phyloP scores from a whole-genome alignment of 495 filamentous ascomycete species.

The Penicillium goetzii region DNA sequence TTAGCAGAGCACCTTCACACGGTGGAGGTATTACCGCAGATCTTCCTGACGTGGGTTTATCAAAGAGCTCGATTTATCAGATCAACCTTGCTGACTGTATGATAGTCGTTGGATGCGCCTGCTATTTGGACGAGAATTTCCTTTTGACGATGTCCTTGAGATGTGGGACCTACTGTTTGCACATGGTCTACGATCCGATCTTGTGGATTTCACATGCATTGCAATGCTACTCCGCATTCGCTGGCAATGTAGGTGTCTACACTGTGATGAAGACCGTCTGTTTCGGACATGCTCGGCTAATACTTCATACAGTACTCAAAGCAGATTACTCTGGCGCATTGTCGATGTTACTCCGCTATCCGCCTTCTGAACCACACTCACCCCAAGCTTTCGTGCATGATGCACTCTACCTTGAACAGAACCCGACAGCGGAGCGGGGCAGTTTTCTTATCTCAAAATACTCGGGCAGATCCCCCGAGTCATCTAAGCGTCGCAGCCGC shows the following conservation, averaged over 20 bases:
- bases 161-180: constrained; percentile 95
- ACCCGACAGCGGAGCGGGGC: constrained; percentile 74
- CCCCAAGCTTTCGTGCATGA: constrained; percentile 84
- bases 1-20: constrained; percentile 79
- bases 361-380: constrained; percentile 61
- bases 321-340: constrained; percentile 85
- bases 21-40: constrained; percentile 91
- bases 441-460: constrained; percentile 80
- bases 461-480: constrained; percentile 65
- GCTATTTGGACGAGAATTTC: constrained; percentile 90
- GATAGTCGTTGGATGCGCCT: constrained; percentile 89
- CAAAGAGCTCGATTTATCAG: not conserved
- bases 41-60: constrained; percentile 80
- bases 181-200: constrained; percentile 76
- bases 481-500: constrained; percentile 37
- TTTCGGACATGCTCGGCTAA: constrained; percentile 28
- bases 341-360: constrained; percentile 80
- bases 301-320: constrained; percentile 63
- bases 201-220: constrained; percentile 87
- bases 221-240: constrained; percentile 92
- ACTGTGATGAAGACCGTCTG: not conserved
- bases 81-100: constrained; percentile 11
- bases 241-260: constrained; percentile 74
- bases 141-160: constrained; percentile 77
- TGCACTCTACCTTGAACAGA: constrained; percentile 80